Evolutionary conservation across 2,329 filamentous ascomycete genomes (phyloP).

Genomic region (Monilinia laxa): DNA sequence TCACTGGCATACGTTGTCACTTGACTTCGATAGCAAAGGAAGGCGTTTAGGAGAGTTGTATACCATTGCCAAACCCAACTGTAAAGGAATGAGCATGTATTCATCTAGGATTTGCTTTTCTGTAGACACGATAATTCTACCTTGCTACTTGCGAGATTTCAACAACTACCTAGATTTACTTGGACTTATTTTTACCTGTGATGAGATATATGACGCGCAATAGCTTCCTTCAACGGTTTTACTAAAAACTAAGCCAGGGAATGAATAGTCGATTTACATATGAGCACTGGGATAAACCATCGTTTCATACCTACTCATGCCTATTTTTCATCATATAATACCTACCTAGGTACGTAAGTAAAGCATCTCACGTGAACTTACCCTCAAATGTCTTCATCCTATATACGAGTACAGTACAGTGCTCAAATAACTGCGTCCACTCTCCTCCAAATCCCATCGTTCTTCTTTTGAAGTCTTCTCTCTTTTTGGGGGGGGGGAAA

Average conservation of each 20-base stretch:
- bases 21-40: slow-evolving; percentile 18
- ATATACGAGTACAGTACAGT: too few relatives aligned
- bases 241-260: neutral
- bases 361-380: too few relatives aligned
- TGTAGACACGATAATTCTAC: slow-evolving; percentile 1
- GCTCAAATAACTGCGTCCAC: too few relatives aligned
- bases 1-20: slow-evolving; percentile 9
- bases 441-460: too few relatives aligned
- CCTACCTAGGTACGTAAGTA: too few relatives aligned
- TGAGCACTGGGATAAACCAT: neutral
- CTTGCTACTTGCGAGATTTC: slow-evolving; percentile 3
- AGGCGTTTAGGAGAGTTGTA: slow-evolving; percentile 17
- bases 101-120: slow-evolving; percentile 12
- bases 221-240: neutral
- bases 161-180: neutral
- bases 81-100: slow-evolving; percentile 16
- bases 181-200: neutral
- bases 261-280: neutral
- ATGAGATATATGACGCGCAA: slow-evolving; percentile 2
- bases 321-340: neutral
- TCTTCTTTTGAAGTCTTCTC: too few relatives aligned
- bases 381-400: too few relatives aligned
- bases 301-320: neutral
- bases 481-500: too few relatives aligned
- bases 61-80: slow-evolving; percentile 6